Evolutionary conservation across 345 rosid genomes (phyloP), one percentile per base, ranked within the genome.

Genomic region (Fremontodendron californicum): DNA sequence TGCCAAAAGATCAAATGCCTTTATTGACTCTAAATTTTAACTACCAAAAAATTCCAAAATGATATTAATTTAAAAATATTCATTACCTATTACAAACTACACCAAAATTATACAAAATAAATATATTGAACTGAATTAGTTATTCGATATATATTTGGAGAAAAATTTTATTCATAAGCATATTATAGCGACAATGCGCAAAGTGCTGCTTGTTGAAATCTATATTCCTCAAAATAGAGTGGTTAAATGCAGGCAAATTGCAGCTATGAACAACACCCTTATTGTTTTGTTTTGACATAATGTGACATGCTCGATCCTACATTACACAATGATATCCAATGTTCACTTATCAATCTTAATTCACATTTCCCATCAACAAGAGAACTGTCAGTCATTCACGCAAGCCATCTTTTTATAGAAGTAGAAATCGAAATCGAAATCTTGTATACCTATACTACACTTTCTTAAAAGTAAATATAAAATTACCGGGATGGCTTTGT

Each of bases 401-500:
- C 37, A 45, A 45, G 54, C 55, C 18, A 68, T 25, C 37, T 13
- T 65, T n/a, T 8, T 21, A 66, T 4, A 23, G 13, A 65, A n/a
- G 19, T 40, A 12, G 51, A 40, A 66, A 21, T 42, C 52, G 12
- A 42, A 43, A 67, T 2, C n/a, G 2, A 67, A 67, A 23, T 42
- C 72, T 67, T 33, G 35, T 23, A 42, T 4, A 23, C 10, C 71
- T 9, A 6, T 45, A 9, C n/a, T n/a, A n/a, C 2, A 54, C 27
- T 54, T 54, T n/a, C 25, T 54, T 31, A 61, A 29, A 33, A 1
- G 9, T 3, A 18, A 9, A 39, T n/a, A 27, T 9, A 57, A 2
- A 65, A 52, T 1, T 69, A 93, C 99, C 82, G 90, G 86, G 7
- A 94, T 86, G 51, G 99, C 99, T 78, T 90, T 88, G 74, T 90